Conservation (phyloP, 208 protist genomes). For the Phytomonas serpens region DNA sequence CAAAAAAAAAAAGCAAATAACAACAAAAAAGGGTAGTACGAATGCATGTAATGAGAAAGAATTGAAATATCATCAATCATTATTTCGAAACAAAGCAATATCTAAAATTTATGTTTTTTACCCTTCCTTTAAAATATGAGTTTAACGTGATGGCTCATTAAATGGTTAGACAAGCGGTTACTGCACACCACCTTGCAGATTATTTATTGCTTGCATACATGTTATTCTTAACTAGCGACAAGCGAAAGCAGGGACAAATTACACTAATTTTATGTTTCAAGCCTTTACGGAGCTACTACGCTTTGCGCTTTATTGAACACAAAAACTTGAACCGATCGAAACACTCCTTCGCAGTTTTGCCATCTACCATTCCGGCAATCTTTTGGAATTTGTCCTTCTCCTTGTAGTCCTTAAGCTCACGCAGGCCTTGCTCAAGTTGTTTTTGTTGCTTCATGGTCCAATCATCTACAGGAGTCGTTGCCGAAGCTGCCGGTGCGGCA, state of each 20-base stretch:
- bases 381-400: conserved; percentile 95
- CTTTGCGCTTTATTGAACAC: conserved; percentile 65
- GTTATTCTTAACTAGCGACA: not conserved
- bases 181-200: not conserved
- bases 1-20: conserved; percentile 10
- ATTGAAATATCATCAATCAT: conserved; percentile 6
- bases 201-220: not conserved
- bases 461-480: conserved; percentile 41
- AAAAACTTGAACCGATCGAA: conserved; percentile 95
- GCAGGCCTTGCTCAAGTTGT: conserved; percentile 89
- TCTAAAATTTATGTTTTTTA: not conserved
- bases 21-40: conserved; percentile 1
- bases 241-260: not conserved
- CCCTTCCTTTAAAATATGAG: conserved; percentile 5
- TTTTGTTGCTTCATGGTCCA: conserved; percentile 95
- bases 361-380: conserved; percentile 88
- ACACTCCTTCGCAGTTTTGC: conserved; percentile 95
- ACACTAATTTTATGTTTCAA: not conserved
- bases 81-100: conserved; percentile 2
- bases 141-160: conserved; percentile 1
- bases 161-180: not conserved
- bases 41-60: not conserved
- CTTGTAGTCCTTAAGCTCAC: conserved; percentile 89
- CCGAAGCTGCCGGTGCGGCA: conserved; percentile 8
- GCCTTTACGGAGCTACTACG: not conserved